These are phyloP conservation scores for Eutypa lata DNA, from an alignment of 2,329 filamentous ascomycete genomes.

Conservation along the genomic window DNA sequence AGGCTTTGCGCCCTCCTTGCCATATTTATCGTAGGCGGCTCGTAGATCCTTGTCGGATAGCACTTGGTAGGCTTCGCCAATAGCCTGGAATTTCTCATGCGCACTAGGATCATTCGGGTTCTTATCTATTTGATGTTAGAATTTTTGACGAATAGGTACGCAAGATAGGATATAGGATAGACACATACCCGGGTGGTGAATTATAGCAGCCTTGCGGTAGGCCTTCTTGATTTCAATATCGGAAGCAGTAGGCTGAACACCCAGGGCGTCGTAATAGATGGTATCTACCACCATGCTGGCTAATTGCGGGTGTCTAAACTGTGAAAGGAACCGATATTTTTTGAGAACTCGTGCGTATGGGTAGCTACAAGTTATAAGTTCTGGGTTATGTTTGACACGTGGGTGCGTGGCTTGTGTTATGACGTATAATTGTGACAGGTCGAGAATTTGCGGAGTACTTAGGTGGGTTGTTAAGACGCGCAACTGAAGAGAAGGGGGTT, in stretches of 20 bases:
- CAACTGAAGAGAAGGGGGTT: too few species aligned
- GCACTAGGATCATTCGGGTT: slow-evolving; percentile 95
- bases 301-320: slow-evolving; percentile 7
- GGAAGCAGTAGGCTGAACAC: slow-evolving; percentile 78
- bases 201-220: slow-evolving; percentile 90
- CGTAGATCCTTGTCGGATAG: slow-evolving; percentile 84
- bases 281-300: slow-evolving; percentile 78
- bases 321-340: neutral
- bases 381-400: too few species aligned
- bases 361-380: too few species aligned
- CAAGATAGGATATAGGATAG: neutral
- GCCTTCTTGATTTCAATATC: slow-evolving; percentile 97
- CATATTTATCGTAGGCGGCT: slow-evolving; percentile 92
- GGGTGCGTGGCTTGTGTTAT: too few species aligned
- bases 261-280: slow-evolving; percentile 81
- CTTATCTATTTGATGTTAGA: slow-evolving; percentile 64
- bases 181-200: slow-evolving; percentile 76
- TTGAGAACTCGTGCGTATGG: too few species aligned
- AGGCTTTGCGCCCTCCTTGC: slow-evolving; percentile 91
- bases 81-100: slow-evolving; percentile 89
- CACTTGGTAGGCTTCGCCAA: slow-evolving; percentile 73
- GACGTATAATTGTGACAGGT: too few species aligned
- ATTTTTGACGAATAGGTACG: slow-evolving; percentile 1
- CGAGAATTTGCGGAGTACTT: too few species aligned
- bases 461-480: too few species aligned